Conservation (phyloP, 1,284 basidiomycete genomes). For the Moesziomyces globuligerus region DNA sequence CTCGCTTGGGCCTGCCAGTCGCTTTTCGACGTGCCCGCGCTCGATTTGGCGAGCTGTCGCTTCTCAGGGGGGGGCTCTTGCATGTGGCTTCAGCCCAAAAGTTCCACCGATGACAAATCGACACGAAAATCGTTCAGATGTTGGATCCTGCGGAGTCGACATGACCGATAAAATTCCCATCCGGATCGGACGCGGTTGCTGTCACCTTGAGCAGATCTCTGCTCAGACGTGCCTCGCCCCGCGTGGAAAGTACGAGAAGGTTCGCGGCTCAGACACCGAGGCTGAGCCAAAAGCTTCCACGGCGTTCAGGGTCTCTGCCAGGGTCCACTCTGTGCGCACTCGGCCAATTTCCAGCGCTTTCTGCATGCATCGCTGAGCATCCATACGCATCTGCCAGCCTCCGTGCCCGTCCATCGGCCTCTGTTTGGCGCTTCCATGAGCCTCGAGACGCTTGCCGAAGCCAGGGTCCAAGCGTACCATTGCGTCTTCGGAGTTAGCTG, state of each 20-base stretch:
- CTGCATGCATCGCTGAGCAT: slow-evolving; percentile 19
- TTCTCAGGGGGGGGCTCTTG: too few species aligned
- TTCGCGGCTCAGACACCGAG: not conserved
- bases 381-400: slow-evolving; percentile 8
- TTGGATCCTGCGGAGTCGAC: too few species aligned
- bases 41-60: too few species aligned
- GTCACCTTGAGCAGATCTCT: too few species aligned
- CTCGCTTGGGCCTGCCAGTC: too few species aligned
- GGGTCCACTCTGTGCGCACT: slow-evolving; percentile 4
- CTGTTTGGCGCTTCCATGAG: not conserved
- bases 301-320: not conserved
- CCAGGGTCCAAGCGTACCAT: slow-evolving; percentile 32
- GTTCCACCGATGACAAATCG: too few species aligned
- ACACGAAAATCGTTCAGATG: too few species aligned
- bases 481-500: slow-evolving; percentile 32
- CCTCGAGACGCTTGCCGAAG: slow-evolving; percentile 7
- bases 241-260: slow-evolving; percentile 25
- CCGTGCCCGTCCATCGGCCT: slow-evolving; percentile 4
- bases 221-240: not conserved
- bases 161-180: too few species aligned
- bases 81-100: too few species aligned
- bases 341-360: slow-evolving; percentile 21
- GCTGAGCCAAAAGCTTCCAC: not conserved
- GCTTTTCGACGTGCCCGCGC: too few species aligned
- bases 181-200: too few species aligned